These are phyloP conservation scores for Carnegiea gigantea DNA, from an alignment of 179 eudicot genomes.

Conservation along the genomic window DNA sequence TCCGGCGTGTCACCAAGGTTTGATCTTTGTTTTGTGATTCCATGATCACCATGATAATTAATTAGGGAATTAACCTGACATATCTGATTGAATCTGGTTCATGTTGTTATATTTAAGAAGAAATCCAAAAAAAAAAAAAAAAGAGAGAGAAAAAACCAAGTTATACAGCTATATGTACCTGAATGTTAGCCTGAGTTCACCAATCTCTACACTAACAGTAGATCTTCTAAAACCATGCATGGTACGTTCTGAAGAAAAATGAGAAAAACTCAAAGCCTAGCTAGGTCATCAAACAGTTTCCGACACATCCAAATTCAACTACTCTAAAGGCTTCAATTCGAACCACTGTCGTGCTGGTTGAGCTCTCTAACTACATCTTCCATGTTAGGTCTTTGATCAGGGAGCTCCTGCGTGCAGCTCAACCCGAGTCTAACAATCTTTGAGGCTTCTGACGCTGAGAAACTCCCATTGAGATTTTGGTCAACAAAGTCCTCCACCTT, in stretches of 20 bases:
- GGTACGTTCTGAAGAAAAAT: background rate
- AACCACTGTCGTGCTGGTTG: slow-evolving; percentile 12
- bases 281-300: background rate
- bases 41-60: too few relatives aligned
- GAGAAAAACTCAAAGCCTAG: background rate
- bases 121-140: too few relatives aligned
- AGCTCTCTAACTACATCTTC: slow-evolving; percentile 53
- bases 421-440: slow-evolving; percentile 59
- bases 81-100: too few relatives aligned
- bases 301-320: background rate
- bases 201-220: slow-evolving; percentile 17
- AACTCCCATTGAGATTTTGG: slow-evolving; percentile 51
- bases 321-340: background rate
- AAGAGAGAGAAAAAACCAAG: background rate
- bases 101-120: background rate
- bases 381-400: slow-evolving; percentile 61
- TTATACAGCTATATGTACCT: too few relatives aligned
- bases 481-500: slow-evolving; percentile 62
- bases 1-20: too few relatives aligned
- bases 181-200: slow-evolving; percentile 18
- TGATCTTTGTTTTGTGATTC: too few relatives aligned
- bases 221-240: background rate
- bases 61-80: background rate
- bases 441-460: slow-evolving; percentile 58
- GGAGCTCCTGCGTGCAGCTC: slow-evolving; percentile 68